Percentiles rank a stretch among this genome's conserved stretches.
phyloP scores from a whole-genome alignment of 345 rosid species.

The Salix arbutifolia region DNA sequence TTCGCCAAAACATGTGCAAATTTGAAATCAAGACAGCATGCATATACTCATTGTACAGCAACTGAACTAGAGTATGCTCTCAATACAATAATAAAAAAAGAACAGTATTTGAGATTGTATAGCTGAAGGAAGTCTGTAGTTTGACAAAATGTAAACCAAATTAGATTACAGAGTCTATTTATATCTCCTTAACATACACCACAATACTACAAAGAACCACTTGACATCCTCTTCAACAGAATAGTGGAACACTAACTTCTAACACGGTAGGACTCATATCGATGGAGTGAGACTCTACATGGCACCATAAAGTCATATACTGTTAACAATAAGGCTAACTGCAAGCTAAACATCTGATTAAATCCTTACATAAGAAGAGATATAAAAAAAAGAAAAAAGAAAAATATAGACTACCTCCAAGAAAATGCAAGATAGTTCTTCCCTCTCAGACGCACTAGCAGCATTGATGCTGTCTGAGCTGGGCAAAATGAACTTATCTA shows the following conservation, averaged over 20 bases:
- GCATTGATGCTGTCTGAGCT: slow-evolving; percentile 43
- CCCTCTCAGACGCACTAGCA: slow-evolving; percentile 65
- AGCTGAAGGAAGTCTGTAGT: neutral
- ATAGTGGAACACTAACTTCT: neutral
- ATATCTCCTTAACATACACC: neutral
- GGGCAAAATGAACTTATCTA: slow-evolving; percentile 61
- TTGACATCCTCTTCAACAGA: neutral
- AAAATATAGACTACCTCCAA: slow-evolving; percentile 53
- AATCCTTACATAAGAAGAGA: neutral
- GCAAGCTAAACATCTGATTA: neutral
- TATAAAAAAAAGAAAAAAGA: neutral
- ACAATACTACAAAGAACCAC: neutral
- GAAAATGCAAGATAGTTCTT: slow-evolving; percentile 80
- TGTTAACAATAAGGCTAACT: neutral
- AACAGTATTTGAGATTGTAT: neutral
- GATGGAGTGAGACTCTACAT: neutral
- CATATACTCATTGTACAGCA: neutral
- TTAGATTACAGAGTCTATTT: neutral
- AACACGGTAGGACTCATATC: neutral
- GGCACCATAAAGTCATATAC: neutral
- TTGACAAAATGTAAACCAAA: neutral
- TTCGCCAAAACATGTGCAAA: neutral
- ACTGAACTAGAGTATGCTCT: neutral
- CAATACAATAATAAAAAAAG: neutral
- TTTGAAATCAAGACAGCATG: neutral